Percentiles rank a stretch among this genome's conserved stretches.
phyloP scores from a whole-genome alignment of 345 rosid species.

The Citrus mangshanensis region DNA sequence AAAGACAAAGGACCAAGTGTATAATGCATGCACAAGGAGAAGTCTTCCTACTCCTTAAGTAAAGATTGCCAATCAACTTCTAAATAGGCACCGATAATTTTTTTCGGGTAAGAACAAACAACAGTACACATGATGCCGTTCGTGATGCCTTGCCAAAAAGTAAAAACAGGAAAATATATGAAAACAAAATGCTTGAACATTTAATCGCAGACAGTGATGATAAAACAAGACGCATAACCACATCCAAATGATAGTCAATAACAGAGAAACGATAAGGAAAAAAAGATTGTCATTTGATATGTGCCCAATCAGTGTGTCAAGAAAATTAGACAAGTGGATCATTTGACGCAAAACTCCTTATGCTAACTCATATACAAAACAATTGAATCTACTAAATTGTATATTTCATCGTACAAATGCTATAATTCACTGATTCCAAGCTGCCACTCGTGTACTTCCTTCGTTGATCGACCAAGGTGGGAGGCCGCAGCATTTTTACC shows the following conservation, averaged over 20 bases:
- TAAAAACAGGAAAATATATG: not conserved
- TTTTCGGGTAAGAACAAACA: not conserved
- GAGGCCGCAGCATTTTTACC: not conserved
- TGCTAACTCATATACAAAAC: not conserved
- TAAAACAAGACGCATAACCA: not conserved
- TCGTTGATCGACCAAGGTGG: not conserved
- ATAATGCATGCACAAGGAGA: not conserved
- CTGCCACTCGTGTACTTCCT: not conserved
- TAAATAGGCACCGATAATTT: not conserved
- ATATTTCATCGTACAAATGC: not conserved
- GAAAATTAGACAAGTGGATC: not conserved
- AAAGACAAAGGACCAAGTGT: not conserved
- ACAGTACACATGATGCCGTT: not conserved
- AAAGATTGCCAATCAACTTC: not conserved
- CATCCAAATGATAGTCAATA: not conserved
- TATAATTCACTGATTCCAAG: not conserved
- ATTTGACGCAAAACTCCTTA: not conserved
- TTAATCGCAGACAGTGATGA: not conserved
- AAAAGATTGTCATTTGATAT: not conserved
- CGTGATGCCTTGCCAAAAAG: not conserved
- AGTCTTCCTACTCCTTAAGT: not conserved
- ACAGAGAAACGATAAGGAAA: not conserved
- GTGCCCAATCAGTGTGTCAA: not conserved
- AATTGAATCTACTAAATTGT: not conserved
- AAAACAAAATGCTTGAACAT: not conserved